Percentiles rank a stretch among this genome's conserved stretches.
phyloP scores from a whole-genome alignment of 805 yeast genomes.

The Ogataea paradorogensis region DNA sequence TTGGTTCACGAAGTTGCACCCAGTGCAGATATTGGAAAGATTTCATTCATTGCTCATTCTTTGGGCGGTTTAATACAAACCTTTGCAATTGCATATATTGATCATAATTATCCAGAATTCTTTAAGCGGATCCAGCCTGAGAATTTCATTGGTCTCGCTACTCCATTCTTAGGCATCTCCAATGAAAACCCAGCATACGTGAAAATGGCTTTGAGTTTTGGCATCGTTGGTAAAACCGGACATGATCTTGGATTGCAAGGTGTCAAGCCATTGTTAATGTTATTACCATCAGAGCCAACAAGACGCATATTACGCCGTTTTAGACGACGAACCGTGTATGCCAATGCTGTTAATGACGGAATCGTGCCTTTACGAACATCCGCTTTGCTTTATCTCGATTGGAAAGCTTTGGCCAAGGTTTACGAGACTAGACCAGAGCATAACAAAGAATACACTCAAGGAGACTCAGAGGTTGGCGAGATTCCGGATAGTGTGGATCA shows the following conservation, averaged over 20 bases:
- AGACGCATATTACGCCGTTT: constrained; percentile 61
- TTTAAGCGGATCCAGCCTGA: constrained; percentile 66
- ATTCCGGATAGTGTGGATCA: constrained; percentile 31
- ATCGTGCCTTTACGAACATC: constrained; percentile 93
- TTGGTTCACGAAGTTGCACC: constrained; percentile 50
- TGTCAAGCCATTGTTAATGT: constrained; percentile 63
- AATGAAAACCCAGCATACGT: constrained; percentile 86
- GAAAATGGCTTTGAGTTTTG: constrained; percentile 79
- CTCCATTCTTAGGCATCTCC: constrained; percentile 85
- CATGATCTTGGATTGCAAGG: constrained; percentile 73
- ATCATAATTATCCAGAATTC: constrained; percentile 64
- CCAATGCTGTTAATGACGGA: constrained; percentile 90
- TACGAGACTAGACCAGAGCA: constrained; percentile 24
- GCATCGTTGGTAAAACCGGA: constrained; percentile 90
- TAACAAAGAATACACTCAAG: constrained; percentile 5
- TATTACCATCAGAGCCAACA: constrained; percentile 75
- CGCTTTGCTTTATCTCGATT: constrained; percentile 79
- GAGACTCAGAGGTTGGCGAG: constrained; percentile 23
- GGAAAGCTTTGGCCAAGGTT: constrained; percentile 66
- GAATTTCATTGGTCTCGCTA: constrained; percentile 78
- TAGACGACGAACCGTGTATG: constrained; percentile 74
- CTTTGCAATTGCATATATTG: constrained; percentile 81
- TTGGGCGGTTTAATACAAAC: constrained; percentile 91
- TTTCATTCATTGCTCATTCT: constrained; percentile 91
- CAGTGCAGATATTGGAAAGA: constrained; percentile 48